Conservation (phyloP, 768 basidiomycete species). For the Trichaptum fuscoviolaceum region DNA sequence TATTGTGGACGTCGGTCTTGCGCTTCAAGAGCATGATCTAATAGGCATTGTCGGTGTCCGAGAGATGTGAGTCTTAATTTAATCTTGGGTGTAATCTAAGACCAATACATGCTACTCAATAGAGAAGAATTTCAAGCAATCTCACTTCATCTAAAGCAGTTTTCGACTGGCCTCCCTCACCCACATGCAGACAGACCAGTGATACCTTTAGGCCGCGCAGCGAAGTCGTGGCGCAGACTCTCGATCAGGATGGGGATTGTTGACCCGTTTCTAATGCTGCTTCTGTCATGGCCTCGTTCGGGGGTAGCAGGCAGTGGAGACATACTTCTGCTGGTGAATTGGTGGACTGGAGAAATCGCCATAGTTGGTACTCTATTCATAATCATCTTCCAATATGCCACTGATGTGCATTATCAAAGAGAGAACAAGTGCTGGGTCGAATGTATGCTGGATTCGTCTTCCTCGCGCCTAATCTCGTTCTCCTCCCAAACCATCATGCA, state of each 20-base stretch:
- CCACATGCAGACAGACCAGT: slow-evolving; percentile 16
- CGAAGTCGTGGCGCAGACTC: background rate
- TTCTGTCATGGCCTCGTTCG: slow-evolving; percentile 14
- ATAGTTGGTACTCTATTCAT: slow-evolving; percentile 12
- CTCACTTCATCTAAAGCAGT: slow-evolving; percentile 16
- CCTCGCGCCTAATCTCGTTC: slow-evolving; percentile 19
- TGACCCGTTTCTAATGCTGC: slow-evolving; percentile 17
- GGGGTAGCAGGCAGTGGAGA: slow-evolving; percentile 9
- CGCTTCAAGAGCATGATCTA: slow-evolving; percentile 20
- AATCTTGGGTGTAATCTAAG: background rate
- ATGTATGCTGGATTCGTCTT: slow-evolving; percentile 23
- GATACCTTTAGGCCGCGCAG: slow-evolving; percentile 13
- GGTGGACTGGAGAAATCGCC: slow-evolving; percentile 23
- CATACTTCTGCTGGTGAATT: slow-evolving; percentile 19
- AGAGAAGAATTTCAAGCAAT: slow-evolving; percentile 5
- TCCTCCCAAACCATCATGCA: slow-evolving; percentile 19
- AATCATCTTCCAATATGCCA: background rate
- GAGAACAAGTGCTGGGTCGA: slow-evolving; percentile 9
- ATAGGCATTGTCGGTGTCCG: slow-evolving; percentile 16
- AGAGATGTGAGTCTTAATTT: slow-evolving; percentile 11
- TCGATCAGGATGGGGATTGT: slow-evolving; percentile 19
- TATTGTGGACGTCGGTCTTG: slow-evolving; percentile 20
- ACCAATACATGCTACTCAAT: slow-evolving; percentile 3
- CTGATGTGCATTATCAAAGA: slow-evolving; percentile 5
- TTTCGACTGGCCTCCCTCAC: slow-evolving; percentile 18